These are phyloP conservation scores for Brassica hybrid DNA, from an alignment of 441 rosid species.

Conservation along the genomic window DNA sequence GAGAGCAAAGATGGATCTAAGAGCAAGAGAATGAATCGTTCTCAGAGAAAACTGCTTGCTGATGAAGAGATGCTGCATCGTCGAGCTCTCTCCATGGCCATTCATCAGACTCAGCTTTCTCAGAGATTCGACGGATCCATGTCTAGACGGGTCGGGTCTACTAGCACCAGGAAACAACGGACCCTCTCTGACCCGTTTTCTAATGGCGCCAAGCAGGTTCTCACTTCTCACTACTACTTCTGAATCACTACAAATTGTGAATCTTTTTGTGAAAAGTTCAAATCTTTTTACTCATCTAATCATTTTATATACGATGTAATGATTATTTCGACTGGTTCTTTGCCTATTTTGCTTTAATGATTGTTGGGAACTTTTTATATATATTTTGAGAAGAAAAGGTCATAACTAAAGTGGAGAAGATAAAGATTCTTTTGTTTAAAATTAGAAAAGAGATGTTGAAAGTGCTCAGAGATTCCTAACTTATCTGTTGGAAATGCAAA, in stretches of 20 bases:
- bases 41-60: slow-evolving; percentile 54
- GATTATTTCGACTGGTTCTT: slow-evolving; percentile 13
- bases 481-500: slow-evolving; percentile 16
- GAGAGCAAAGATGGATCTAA: slow-evolving; percentile 45
- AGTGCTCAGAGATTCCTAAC: slow-evolving; percentile 19
- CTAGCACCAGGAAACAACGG: slow-evolving; percentile 69
- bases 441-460: not conserved
- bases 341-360: slow-evolving; percentile 33
- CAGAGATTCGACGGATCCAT: slow-evolving; percentile 98
- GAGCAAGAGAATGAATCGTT: slow-evolving; percentile 49
- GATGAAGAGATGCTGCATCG: slow-evolving; percentile 50
- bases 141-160: slow-evolving; percentile 92
- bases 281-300: slow-evolving; percentile 3
- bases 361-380: slow-evolving; percentile 32
- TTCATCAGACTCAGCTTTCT: slow-evolving; percentile 84
- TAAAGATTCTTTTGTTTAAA: slow-evolving; percentile 20
- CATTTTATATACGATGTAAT: slow-evolving; percentile 16
- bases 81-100: slow-evolving; percentile 46
- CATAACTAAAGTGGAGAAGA: slow-evolving; percentile 29
- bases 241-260: not conserved
- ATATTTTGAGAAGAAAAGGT: slow-evolving; percentile 25
- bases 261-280: slow-evolving; percentile 15
- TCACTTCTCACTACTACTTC: not conserved
- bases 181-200: slow-evolving; percentile 71
- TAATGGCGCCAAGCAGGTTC: slow-evolving; percentile 69